These are phyloP conservation scores for Agaricales sp. DNA, from an alignment of 1,284 basidiomycete genomes.

Conservation along the genomic window DNA sequence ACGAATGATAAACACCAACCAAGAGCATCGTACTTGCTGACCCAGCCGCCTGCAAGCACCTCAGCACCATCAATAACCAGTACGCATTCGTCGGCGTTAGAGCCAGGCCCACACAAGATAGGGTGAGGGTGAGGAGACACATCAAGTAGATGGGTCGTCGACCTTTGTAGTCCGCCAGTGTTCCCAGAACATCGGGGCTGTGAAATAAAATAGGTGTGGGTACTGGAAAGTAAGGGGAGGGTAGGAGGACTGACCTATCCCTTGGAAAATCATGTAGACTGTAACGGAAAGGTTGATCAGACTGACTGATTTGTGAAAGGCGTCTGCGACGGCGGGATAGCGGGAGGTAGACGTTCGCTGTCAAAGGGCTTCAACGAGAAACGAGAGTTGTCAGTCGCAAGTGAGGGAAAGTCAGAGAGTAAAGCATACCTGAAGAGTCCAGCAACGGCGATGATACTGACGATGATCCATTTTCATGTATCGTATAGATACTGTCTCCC, in stretches of 20 bases:
- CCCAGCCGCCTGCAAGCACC: constrained; percentile 50
- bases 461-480: constrained; percentile 56
- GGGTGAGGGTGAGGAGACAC: constrained; percentile 39
- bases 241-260: constrained; percentile 38
- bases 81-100: constrained; percentile 47
- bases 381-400: too few species aligned
- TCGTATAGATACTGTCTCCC: constrained; percentile 46
- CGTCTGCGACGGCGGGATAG: constrained; percentile 57
- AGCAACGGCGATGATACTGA: constrained; percentile 43
- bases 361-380: constrained; percentile 41
- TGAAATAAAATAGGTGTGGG: constrained; percentile 3
- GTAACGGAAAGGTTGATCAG: constrained; percentile 72
- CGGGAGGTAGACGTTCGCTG: constrained; percentile 74
- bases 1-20: constrained; percentile 24
- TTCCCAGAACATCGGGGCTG: constrained; percentile 55
- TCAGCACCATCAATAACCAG: constrained; percentile 51
- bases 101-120: constrained; percentile 52
- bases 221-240: neutral
- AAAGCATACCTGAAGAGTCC: constrained; percentile 46
- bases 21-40: constrained; percentile 51
- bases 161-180: constrained; percentile 45
- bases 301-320: constrained; percentile 54
- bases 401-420: too few species aligned
- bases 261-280: constrained; percentile 72
- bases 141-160: constrained; percentile 42